Evolutionary conservation across 1,284 basidiomycete genomes (phyloP), one percentile per base, ranked within the genome.

Genomic region (Cryptococcus amylolentus): DNA sequence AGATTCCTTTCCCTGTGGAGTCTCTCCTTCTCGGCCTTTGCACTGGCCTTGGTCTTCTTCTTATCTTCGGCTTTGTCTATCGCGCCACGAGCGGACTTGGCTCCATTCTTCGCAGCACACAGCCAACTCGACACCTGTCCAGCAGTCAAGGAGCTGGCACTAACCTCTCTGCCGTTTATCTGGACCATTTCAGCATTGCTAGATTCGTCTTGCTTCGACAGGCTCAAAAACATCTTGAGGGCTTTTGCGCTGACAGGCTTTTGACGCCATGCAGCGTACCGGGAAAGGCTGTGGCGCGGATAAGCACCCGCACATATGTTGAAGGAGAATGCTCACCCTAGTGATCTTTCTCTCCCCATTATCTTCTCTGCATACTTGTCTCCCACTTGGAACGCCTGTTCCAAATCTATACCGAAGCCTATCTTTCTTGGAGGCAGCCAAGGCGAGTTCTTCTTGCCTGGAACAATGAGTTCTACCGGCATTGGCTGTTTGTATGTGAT

Each of bases 201-300:
- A 8, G 41, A 16, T 26, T 56, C 52, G 27, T 52, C 26, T 7
- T 53, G 53, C 1, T 68, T 68, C 31, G 69, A 84, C 43, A 86
- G 78, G 63, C 85, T 88, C 12, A 75, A 63, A n/a, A 95, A 77
- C 41, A 87, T 77, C 9, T 74, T 67, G 57, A 84, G 81, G 67
- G 96, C 92, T 38, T 77, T 79, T 5, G 82, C 80, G 1, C 86
- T 84, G 0, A 91, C 88, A 9, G 84, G 83, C 4, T 78, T 72
- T 42, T 70, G 74, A 31, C 94, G 81, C 94, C 94, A 97, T 14
- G 74, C 75, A 0, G 92, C 90, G 45, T 80, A 80, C 13, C 86
- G 82, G 20, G 82, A 78, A 12, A 89, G 72, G 31, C 88, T 90
- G 58, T 16, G 9, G 10, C 31, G 31, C 10, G 31, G 16, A 46